phyloP scores from a whole-genome alignment of 176 grass and related monocot genomes.

The Musa troglodytarum region DNA sequence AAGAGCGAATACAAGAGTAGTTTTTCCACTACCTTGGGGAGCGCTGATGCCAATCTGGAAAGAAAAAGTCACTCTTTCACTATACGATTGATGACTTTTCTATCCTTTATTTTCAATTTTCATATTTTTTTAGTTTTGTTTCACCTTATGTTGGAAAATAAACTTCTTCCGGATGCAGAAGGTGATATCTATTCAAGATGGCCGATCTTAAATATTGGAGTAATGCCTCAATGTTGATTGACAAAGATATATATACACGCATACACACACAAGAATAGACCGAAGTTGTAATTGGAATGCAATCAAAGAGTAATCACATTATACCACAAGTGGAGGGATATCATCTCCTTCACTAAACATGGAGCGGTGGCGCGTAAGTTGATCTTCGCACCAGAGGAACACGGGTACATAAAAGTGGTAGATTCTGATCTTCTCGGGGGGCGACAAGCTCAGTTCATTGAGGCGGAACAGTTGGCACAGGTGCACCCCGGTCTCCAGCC shows the following conservation, averaged over 20 bases:
- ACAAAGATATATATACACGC: background rate
- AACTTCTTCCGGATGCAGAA: background rate
- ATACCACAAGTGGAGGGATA: constrained; percentile 82
- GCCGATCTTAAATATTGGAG: background rate
- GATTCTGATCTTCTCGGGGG: constrained; percentile 68
- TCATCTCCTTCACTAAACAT: constrained; percentile 66
- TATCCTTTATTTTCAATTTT: constrained; percentile 1
- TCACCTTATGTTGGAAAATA: background rate
- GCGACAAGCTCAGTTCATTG: constrained; percentile 52
- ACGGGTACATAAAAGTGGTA: constrained; percentile 91
- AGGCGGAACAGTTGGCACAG: constrained; percentile 63
- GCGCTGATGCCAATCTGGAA: constrained; percentile 86
- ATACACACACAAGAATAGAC: background rate
- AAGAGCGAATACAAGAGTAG: constrained; percentile 92
- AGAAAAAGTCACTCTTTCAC: constrained; percentile 25
- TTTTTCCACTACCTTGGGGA: constrained; percentile 97
- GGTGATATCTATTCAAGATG: background rate
- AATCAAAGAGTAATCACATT: background rate
- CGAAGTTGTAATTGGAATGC: too few species aligned
- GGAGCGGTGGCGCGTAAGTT: constrained; percentile 48
- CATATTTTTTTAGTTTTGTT: background rate
- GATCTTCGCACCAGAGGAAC: constrained; percentile 92
- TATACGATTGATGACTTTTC: constrained; percentile 8
- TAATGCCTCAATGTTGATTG: background rate
- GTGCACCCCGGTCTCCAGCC: constrained; percentile 47